phyloP scores from a whole-genome alignment of 768 basidiomycete genomes.

The Tylopilus subfusipes region DNA sequence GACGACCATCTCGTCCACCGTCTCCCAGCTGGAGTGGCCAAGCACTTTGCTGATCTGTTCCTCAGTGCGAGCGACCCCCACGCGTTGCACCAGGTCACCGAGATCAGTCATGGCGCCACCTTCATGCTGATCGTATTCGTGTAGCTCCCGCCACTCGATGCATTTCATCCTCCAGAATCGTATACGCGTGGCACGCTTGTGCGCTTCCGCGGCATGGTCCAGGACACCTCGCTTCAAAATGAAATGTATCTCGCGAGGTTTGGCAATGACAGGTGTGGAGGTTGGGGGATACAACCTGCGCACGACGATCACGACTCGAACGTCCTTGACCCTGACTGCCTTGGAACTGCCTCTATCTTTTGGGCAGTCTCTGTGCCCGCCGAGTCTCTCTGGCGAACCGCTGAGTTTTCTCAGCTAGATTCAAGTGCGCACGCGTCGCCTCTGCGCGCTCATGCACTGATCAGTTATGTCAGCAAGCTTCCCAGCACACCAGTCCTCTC shows the following conservation, averaged over 20 bases:
- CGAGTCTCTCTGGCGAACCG: conserved; percentile 54
- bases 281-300: conserved; percentile 64
- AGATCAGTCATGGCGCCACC: conserved; percentile 5
- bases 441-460: not conserved
- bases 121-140: conserved; percentile 1
- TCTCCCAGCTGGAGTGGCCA: conserved; percentile 43
- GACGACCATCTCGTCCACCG: not conserved
- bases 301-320: conserved; percentile 12
- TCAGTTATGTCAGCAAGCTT: conserved; percentile 18
- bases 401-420: conserved; percentile 25
- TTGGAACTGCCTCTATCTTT: conserved; percentile 60
- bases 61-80: conserved; percentile 31
- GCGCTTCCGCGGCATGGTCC: conserved; percentile 73
- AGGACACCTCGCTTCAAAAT: conserved; percentile 71
- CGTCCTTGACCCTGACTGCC: conserved; percentile 42
- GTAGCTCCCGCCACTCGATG: conserved; percentile 58
- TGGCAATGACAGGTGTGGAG: conserved; percentile 48
- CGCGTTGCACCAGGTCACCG: conserved; percentile 20
- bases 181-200: conserved; percentile 58
- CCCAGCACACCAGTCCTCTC: conserved; percentile 26
- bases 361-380: conserved; percentile 80
- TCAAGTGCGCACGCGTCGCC: conserved; percentile 17
- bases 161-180: conserved; percentile 44
- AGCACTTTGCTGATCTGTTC: conserved; percentile 47
- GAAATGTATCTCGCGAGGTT: conserved; percentile 66